Evolutionary conservation across 768 basidiomycete genomes (phyloP).

Genomic region (Tubosaeta brunneosetosa): DNA sequence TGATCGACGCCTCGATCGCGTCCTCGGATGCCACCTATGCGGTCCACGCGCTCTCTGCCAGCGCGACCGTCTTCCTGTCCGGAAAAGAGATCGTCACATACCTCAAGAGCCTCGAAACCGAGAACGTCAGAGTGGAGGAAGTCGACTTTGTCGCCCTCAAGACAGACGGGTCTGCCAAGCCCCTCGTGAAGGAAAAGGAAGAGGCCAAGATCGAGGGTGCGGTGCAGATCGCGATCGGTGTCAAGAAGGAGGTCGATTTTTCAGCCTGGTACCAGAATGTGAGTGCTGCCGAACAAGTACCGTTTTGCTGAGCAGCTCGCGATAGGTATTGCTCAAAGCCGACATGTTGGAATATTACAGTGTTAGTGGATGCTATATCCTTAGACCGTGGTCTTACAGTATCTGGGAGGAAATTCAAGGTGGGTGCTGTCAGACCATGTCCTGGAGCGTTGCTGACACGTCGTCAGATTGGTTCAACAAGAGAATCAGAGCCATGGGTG

Average conservation of each 20-base stretch:
- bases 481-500: constrained; percentile 89
- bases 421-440: constrained; percentile 29
- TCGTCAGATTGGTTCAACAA: constrained; percentile 86
- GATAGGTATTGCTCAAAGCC: constrained; percentile 90
- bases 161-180: constrained; percentile 37
- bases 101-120: constrained; percentile 66
- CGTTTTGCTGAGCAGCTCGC: constrained; percentile 12
- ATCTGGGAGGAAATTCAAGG: constrained; percentile 97
- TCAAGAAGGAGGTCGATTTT: constrained; percentile 96
- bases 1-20: constrained; percentile 78
- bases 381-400: constrained; percentile 95
- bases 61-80: constrained; percentile 69
- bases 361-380: constrained; percentile 97
- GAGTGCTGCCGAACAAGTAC: constrained; percentile 19
- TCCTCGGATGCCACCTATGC: constrained; percentile 61
- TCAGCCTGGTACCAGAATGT: constrained; percentile 92
- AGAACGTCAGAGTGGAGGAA: constrained; percentile 59
- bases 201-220: constrained; percentile 83
- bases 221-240: constrained; percentile 88
- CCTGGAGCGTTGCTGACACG: background rate
- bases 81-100: constrained; percentile 73
- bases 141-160: constrained; percentile 69
- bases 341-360: constrained; percentile 99
- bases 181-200: constrained; percentile 56
- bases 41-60: constrained; percentile 68